Conservation (phyloP, 208 protist genomes). For the Wallacemonas sp. region DNA sequence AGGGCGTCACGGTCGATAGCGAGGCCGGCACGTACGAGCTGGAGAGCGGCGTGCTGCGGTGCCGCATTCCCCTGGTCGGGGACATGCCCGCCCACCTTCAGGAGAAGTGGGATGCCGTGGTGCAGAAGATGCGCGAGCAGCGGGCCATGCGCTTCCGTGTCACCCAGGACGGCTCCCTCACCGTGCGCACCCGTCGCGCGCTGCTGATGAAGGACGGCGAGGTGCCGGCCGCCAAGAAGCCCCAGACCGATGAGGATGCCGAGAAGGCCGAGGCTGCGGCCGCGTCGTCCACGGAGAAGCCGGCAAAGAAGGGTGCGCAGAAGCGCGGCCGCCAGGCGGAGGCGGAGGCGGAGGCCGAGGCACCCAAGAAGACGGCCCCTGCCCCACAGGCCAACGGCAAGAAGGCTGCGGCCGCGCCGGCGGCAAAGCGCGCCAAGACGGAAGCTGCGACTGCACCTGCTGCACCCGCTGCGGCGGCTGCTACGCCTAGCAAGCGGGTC, state of each 20-base stretch:
- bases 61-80: slow-evolving; percentile 66
- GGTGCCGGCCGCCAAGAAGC: slow-evolving; percentile 20
- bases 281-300: slow-evolving; percentile 16
- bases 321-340: slow-evolving; percentile 19
- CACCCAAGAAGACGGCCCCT: slow-evolving; percentile 7
- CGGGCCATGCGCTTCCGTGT: slow-evolving; percentile 76
- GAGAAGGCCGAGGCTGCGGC: slow-evolving; percentile 21
- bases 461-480: background rate
- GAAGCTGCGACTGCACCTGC: too few relatives aligned
- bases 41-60: slow-evolving; percentile 61
- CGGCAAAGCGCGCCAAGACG: slow-evolving; percentile 18
- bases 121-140: slow-evolving; percentile 59
- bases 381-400: slow-evolving; percentile 6
- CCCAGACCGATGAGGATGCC: background rate
- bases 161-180: slow-evolving; percentile 69
- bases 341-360: slow-evolving; percentile 14
- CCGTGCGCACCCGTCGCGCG: slow-evolving; percentile 70
- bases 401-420: slow-evolving; percentile 9
- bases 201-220: slow-evolving; percentile 48
- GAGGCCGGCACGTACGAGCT: slow-evolving; percentile 58
- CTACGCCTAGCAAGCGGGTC: background rate
- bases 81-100: slow-evolving; percentile 48
- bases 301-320: slow-evolving; percentile 31
- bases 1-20: slow-evolving; percentile 54
- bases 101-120: slow-evolving; percentile 49